Conservation (phyloP, 2,329 filamentous ascomycete species). For the Penicillium sp. region DNA sequence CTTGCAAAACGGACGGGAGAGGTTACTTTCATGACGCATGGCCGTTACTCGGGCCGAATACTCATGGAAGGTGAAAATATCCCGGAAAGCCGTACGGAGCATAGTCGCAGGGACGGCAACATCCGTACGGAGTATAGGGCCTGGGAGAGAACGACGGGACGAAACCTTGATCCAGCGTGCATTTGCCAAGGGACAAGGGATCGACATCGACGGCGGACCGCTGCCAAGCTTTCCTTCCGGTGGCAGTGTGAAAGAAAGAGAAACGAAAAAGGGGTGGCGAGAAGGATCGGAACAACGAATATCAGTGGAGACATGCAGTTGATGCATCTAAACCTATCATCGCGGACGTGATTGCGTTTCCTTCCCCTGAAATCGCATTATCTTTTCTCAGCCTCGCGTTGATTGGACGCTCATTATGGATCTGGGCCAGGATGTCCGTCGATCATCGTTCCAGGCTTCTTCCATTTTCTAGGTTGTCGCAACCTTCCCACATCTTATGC, state of each 20-base stretch:
- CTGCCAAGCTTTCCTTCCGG: slow-evolving; percentile 28
- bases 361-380: slow-evolving; percentile 9
- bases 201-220: slow-evolving; percentile 27
- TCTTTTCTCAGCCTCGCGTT: slow-evolving; percentile 17
- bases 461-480: too few relatives aligned
- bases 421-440: slow-evolving; percentile 11
- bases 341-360: too few relatives aligned
- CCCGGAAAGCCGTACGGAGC: neutral
- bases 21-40: slow-evolving; percentile 14
- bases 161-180: too few relatives aligned
- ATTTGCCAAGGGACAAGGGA: slow-evolving; percentile 26
- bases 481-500: too few relatives aligned
- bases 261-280: slow-evolving; percentile 1
- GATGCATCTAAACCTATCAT: slow-evolving; percentile 9
- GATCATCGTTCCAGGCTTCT: too few relatives aligned
- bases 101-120: neutral
- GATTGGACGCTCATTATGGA: slow-evolving; percentile 11
- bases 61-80: neutral
- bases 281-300: neutral
- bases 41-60: slow-evolving; percentile 14
- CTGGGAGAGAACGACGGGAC: too few relatives aligned
- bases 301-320: neutral
- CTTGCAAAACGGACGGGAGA: too few relatives aligned
- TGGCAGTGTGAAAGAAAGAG: slow-evolving; percentile 18
- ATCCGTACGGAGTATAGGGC: too few relatives aligned